Conservation (phyloP, 345 rosid genomes). For the Draba incana region DNA sequence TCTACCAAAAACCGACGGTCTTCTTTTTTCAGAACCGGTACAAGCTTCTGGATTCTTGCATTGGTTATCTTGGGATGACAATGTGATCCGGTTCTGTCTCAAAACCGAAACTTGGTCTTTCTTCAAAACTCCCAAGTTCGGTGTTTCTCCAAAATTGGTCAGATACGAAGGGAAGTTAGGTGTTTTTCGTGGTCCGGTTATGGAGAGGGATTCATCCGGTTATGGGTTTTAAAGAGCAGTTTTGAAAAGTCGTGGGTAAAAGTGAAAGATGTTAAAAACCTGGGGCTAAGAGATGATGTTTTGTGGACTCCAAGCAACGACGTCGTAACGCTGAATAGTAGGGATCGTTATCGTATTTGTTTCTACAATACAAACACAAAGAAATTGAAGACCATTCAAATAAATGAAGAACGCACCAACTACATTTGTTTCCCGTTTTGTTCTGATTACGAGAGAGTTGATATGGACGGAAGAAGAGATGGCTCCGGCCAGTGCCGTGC, state of each 20-base stretch:
- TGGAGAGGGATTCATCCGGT: neutral
- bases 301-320: constrained; percentile 5
- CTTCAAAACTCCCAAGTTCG: neutral
- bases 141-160: neutral
- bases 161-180: constrained; percentile 31
- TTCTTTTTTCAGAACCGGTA: neutral
- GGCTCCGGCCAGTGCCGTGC: too few species aligned
- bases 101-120: constrained; percentile 22
- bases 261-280: neutral
- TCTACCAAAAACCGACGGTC: constrained; percentile 5
- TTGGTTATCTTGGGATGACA: neutral
- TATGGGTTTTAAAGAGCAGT: constrained; percentile 17
- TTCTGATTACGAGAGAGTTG: constrained; percentile 1
- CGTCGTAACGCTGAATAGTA: too few species aligned
- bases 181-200: neutral
- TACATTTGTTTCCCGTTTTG: constrained; percentile 18
- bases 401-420: neutral
- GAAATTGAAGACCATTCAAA: neutral
- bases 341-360: too few species aligned
- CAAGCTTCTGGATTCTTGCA: constrained; percentile 12
- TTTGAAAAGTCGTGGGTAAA: neutral
- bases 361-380: too few species aligned
- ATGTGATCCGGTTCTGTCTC: constrained; percentile 35
- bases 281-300: neutral
- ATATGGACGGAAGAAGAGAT: too few species aligned